These are phyloP conservation scores for Amanita exitialis DNA, from an alignment of 768 basidiomycete species.

Conservation along the genomic window DNA sequence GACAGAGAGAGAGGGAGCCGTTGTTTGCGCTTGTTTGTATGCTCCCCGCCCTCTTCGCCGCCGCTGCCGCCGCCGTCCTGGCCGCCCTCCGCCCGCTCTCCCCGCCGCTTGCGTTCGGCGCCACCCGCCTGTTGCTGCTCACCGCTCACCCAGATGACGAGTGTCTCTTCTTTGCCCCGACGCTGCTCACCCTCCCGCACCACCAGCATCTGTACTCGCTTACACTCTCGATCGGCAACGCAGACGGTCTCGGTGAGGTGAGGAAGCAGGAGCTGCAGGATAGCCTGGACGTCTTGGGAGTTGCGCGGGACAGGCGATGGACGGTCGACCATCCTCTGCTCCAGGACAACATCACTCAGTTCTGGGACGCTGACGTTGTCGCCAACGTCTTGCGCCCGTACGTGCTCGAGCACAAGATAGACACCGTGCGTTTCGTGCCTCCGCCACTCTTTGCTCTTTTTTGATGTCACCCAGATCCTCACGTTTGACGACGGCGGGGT, in stretches of 20 bases:
- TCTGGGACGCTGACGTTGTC: conserved; percentile 56
- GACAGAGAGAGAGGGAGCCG: background rate
- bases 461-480: conserved; percentile 44
- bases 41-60: conserved; percentile 19
- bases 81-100: conserved; percentile 18
- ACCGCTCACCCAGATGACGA: conserved; percentile 97
- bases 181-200: conserved; percentile 45
- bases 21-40: conserved; percentile 9
- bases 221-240: conserved; percentile 73
- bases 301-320: conserved; percentile 43
- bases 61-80: conserved; percentile 21
- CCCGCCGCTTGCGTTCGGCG: conserved; percentile 10
- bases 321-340: conserved; percentile 71
- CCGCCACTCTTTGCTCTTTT: background rate
- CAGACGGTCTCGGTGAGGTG: conserved; percentile 60
- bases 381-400: conserved; percentile 50
- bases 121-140: conserved; percentile 44
- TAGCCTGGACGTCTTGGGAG: conserved; percentile 62
- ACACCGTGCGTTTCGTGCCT: conserved; percentile 35
- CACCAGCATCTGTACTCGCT: conserved; percentile 33
- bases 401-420: conserved; percentile 47
- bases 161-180: conserved; percentile 89
- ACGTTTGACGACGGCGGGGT: conserved; percentile 76
- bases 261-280: conserved; percentile 48
- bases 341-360: conserved; percentile 60